Evolutionary conservation across 345 rosid species (phyloP).

Genomic region (Anastatica hierochuntica): DNA sequence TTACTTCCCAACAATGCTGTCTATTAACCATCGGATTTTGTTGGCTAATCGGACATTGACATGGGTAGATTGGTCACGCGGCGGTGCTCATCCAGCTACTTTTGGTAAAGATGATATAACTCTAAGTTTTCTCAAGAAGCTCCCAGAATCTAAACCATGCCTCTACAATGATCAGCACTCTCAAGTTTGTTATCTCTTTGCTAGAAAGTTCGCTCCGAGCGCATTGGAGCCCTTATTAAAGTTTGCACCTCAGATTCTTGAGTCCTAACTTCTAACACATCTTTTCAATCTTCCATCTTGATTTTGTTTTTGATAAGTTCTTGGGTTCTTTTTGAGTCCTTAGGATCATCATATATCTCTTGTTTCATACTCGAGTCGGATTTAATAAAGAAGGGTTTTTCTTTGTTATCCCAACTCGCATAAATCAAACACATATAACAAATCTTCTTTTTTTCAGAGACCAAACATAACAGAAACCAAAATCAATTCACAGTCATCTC

Average conservation of each 20-base stretch:
- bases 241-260: background rate
- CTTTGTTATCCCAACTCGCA: constrained; percentile 2
- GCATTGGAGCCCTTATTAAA: background rate
- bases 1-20: constrained; percentile 82
- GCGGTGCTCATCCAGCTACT: constrained; percentile 90
- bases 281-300: background rate
- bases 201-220: constrained; percentile 45
- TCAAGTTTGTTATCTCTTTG: constrained; percentile 54
- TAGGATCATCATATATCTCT: too few species aligned
- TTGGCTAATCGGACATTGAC: constrained; percentile 70
- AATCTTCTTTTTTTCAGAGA: background rate
- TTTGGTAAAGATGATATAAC: constrained; percentile 46
- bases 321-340: background rate
- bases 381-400: too few species aligned
- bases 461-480: constrained; percentile 4
- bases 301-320: too few species aligned
- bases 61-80: constrained; percentile 88
- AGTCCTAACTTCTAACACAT: background rate
- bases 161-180: constrained; percentile 42
- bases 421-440: background rate
- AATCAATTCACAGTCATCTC: constrained; percentile 9
- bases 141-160: constrained; percentile 38
- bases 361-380: too few species aligned
- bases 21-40: constrained; percentile 42
- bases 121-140: constrained; percentile 42